A percentile compares a stretch with the other conserved stretches of the same genome.
These are phyloP conservation scores for Hypoxylon rickii DNA, from an alignment of 495 filamentous ascomycete genomes.

Conservation along the genomic window DNA sequence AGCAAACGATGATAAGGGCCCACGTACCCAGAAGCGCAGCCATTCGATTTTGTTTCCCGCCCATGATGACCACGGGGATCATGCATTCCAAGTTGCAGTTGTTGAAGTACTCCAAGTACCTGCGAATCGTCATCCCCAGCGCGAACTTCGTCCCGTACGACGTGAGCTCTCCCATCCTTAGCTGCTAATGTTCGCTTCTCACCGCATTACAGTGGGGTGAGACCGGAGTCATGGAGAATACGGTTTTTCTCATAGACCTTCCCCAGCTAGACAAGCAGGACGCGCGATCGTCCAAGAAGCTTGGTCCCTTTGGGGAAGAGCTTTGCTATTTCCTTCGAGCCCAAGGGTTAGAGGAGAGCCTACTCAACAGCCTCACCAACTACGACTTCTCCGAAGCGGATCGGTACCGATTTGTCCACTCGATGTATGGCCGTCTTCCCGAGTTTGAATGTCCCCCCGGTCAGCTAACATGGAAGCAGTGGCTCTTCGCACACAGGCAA, in stretches of 20 bases:
- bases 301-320: constrained; percentile 70
- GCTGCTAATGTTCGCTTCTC: not conserved
- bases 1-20: constrained; percentile 59
- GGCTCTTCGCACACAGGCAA: constrained; percentile 59
- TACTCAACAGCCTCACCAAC: constrained; percentile 61
- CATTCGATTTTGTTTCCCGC: constrained; percentile 79
- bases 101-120: constrained; percentile 67
- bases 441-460: not conserved
- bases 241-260: constrained; percentile 83
- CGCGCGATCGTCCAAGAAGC: constrained; percentile 33
- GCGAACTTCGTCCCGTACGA: constrained; percentile 81
- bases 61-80: constrained; percentile 52
- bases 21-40: constrained; percentile 41
- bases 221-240: constrained; percentile 78
- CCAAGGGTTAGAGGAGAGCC: constrained; percentile 63
- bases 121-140: constrained; percentile 78
- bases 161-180: constrained; percentile 7
- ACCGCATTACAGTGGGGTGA: constrained; percentile 68
- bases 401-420: constrained; percentile 77
- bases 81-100: constrained; percentile 95
- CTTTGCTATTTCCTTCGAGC: constrained; percentile 72
- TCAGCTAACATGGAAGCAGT: constrained; percentile 27
- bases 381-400: constrained; percentile 78
- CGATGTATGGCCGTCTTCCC: constrained; percentile 54
- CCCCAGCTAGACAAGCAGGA: constrained; percentile 56